These are phyloP conservation scores for Solanum virginianum DNA, from an alignment of 257 asterid genomes.

Conservation along the genomic window DNA sequence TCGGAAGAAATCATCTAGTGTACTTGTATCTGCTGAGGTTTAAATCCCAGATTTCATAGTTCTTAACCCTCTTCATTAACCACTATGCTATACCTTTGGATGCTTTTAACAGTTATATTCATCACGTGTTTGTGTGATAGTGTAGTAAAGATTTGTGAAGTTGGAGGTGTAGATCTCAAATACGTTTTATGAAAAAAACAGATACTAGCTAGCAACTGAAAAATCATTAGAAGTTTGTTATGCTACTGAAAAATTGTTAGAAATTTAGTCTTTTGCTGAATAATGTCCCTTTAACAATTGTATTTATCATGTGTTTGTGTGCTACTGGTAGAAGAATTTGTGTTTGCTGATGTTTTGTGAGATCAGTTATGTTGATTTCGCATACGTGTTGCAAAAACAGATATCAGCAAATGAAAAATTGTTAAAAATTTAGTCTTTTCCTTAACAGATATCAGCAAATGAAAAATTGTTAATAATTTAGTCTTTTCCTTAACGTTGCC, in stretches of 20 bases:
- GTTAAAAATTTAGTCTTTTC: background rate
- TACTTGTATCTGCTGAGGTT: no score
- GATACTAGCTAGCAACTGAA: no score
- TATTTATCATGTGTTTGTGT: background rate
- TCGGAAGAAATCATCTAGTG: no score
- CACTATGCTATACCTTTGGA: no score
- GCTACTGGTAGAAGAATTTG: no score
- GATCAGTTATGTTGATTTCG: background rate
- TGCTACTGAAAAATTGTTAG: background rate
- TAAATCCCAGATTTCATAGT: no score
- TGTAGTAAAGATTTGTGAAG: background rate
- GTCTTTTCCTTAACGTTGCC: background rate
- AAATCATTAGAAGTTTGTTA: no score
- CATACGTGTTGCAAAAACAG: background rate
- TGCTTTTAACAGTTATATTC: background rate
- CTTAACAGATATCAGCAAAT: no score
- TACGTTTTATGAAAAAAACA: no score
- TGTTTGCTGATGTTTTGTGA: background rate
- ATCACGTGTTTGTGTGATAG: background rate
- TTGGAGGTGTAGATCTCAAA: no score
- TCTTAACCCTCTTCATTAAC: no score
- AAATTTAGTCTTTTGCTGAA: background rate
- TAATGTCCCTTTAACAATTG: background rate
- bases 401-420: background rate
- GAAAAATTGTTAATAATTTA: no score